These are phyloP conservation scores for Ambrosia hybrid DNA, from an alignment of 140 eudicot species.

Conservation along the genomic window DNA sequence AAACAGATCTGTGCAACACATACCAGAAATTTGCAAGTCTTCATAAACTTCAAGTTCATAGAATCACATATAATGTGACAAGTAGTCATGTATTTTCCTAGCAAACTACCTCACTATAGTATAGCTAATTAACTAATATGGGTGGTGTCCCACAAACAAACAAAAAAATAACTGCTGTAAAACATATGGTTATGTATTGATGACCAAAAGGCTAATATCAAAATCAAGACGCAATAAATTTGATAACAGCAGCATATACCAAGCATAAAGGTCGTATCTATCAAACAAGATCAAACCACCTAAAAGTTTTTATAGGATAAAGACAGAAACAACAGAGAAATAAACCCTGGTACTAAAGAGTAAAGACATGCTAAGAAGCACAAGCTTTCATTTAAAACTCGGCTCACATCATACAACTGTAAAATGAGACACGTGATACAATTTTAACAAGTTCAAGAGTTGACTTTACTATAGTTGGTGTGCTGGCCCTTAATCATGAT, in stretches of 20 bases:
- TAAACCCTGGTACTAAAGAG: background rate
- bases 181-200: constrained; percentile 3
- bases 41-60: constrained; percentile 15
- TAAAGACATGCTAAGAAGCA: background rate
- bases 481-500: constrained; percentile 12
- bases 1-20: constrained; percentile 71
- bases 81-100: constrained; percentile 17
- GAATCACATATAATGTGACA: constrained; percentile 11
- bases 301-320: background rate
- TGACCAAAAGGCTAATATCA: constrained; percentile 21
- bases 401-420: background rate
- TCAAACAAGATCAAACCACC: background rate
- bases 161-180: constrained; percentile 5
- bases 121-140: background rate
- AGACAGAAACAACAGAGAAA: background rate
- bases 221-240: constrained; percentile 19
- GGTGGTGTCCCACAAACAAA: background rate
- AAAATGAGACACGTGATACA: constrained; percentile 1
- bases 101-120: constrained; percentile 8
- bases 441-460: constrained; percentile 4
- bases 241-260: constrained; percentile 15
- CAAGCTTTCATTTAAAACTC: background rate
- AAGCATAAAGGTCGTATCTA: constrained; percentile 8
- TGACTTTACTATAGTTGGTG: constrained; percentile 12
- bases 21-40: constrained; percentile 20